These are phyloP conservation scores for Kockovaella imperatae DNA, from an alignment of 768 basidiomycete genomes.

Conservation along the genomic window DNA sequence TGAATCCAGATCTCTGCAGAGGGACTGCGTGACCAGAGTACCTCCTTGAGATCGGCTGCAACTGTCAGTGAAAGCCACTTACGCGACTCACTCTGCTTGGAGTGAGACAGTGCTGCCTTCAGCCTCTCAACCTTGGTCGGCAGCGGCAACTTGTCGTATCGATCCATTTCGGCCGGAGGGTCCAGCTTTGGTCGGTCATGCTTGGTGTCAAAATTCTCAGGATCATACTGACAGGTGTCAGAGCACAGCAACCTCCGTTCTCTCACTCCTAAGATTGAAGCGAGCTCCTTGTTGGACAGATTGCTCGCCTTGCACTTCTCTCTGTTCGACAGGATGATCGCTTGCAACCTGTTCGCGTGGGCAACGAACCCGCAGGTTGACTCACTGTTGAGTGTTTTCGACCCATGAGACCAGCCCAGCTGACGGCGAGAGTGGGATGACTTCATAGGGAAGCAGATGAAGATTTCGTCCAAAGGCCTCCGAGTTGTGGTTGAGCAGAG, in stretches of 20 bases:
- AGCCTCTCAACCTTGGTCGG: slow-evolving; percentile 31
- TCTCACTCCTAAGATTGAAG: slow-evolving; percentile 39
- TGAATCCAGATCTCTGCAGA: slow-evolving; percentile 41
- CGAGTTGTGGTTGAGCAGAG: slow-evolving; percentile 34
- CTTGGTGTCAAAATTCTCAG: slow-evolving; percentile 19
- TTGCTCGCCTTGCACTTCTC: slow-evolving; percentile 27
- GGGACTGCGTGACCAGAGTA: slow-evolving; percentile 42
- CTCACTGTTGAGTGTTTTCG: slow-evolving; percentile 39
- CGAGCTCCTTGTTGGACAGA: slow-evolving; percentile 34
- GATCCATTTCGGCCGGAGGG: slow-evolving; percentile 26
- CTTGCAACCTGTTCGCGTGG: slow-evolving; percentile 20
- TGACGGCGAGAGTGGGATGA: slow-evolving; percentile 36
- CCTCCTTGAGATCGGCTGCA: slow-evolving; percentile 40
- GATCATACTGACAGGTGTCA: slow-evolving; percentile 25
- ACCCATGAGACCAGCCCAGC: slow-evolving; percentile 41
- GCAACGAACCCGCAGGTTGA: not conserved
- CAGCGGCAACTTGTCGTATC: slow-evolving; percentile 35
- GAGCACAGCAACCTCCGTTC: not conserved
- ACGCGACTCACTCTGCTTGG: slow-evolving; percentile 32
- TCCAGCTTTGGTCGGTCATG: slow-evolving; percentile 20
- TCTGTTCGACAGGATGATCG: slow-evolving; percentile 33
- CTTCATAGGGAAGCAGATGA: slow-evolving; percentile 37
- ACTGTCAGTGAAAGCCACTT: not conserved
- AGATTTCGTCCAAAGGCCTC: slow-evolving; percentile 41
- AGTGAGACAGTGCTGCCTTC: slow-evolving; percentile 31